Evolutionary conservation across 2,329 filamentous ascomycete genomes (phyloP).

Genomic region (Beauveria asiatica): DNA sequence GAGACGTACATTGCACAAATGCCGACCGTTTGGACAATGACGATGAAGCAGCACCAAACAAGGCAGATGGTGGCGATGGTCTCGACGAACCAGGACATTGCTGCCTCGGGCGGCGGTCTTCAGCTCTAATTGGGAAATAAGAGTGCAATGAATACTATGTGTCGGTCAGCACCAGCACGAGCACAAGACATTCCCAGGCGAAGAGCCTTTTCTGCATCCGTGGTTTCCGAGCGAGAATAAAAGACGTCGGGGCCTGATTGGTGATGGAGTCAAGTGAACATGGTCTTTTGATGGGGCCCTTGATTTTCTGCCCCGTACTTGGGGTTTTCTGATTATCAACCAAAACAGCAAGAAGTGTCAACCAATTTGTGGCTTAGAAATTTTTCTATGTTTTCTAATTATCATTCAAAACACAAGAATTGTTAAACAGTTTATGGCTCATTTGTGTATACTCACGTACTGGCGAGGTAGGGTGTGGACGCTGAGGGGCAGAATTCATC

Average conservation of each 20-base stretch:
- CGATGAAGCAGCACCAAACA: conserved; percentile 43
- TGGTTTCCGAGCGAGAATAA: background rate
- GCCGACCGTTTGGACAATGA: conserved; percentile 48
- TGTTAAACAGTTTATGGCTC: no score
- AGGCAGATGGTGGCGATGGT: conserved; percentile 39
- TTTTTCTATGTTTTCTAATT: no score
- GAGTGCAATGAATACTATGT: background rate
- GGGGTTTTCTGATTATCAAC: no score
- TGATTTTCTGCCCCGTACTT: background rate
- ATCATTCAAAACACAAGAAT: no score
- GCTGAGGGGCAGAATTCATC: no score
- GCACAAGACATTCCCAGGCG: background rate
- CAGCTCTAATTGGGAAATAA: background rate
- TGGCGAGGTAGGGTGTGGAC: no score
- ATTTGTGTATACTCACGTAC: no score
- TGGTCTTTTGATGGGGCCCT: conserved; percentile 1
- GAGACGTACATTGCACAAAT: conserved; percentile 44
- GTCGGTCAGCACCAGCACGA: background rate
- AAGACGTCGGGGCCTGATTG: background rate
- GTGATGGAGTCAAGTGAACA: conserved; percentile 1
- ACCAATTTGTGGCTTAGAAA: no score
- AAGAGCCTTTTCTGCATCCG: conserved; percentile 1
- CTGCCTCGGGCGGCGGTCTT: conserved; percentile 9
- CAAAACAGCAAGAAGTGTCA: no score
- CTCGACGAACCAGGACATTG: conserved; percentile 25